Conservation (phyloP, 139 green algal genomes). For the Picochlorum sp. region DNA sequence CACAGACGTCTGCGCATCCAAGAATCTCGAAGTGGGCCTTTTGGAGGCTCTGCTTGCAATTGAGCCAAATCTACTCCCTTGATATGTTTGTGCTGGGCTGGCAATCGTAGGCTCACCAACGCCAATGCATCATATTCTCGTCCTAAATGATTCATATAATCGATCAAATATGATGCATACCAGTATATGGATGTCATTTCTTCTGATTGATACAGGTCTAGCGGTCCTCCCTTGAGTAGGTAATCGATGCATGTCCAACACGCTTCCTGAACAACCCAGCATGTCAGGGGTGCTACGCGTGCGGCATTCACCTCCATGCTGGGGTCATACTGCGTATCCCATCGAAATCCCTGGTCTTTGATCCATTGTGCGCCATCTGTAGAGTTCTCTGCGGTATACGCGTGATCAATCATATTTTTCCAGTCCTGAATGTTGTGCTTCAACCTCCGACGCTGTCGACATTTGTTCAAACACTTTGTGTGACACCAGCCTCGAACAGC, state of each 20-base stretch:
- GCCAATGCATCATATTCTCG: not conserved
- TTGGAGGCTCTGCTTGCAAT: not conserved
- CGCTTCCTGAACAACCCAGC: slow-evolving; percentile 64
- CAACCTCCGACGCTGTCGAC: slow-evolving; percentile 53
- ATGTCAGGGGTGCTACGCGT: slow-evolving; percentile 40
- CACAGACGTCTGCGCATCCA: not conserved
- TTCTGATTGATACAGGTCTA: slow-evolving; percentile 62
- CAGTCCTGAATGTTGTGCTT: slow-evolving; percentile 66
- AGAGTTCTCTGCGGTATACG: slow-evolving; percentile 44
- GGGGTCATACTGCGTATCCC: not conserved
- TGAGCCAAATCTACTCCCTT: not conserved
- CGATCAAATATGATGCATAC: slow-evolving; percentile 42
- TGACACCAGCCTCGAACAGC: slow-evolving; percentile 52
- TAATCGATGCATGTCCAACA: slow-evolving; percentile 42
- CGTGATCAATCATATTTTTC: slow-evolving; percentile 67
- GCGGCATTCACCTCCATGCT: not conserved
- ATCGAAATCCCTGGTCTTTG: slow-evolving; percentile 24
- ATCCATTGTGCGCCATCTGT: slow-evolving; percentile 25
- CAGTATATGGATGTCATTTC: slow-evolving; percentile 73
- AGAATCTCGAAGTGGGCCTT: not conserved
- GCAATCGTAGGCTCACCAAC: not conserved
- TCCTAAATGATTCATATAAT: slow-evolving; percentile 1
- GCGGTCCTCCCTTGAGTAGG: slow-evolving; percentile 69
- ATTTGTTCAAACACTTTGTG: slow-evolving; percentile 63
- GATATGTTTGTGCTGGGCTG: not conserved